Base-by-base conservation (phyloP, 2,329 filamentous ascomycete species). In the Trichophyton mentagrophytes region DNA sequence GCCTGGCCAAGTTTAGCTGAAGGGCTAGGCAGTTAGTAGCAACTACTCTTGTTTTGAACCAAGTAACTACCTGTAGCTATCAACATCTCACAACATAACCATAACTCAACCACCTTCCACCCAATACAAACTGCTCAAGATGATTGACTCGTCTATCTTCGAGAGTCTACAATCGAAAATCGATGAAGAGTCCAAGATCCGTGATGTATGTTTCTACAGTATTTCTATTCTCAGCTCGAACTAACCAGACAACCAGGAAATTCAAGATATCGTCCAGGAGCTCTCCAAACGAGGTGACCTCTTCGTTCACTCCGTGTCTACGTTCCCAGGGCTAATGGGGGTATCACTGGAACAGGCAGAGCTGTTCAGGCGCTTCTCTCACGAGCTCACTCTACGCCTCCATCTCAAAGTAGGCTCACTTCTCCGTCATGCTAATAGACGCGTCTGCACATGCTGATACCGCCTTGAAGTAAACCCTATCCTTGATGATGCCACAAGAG, bases 81-180 rank as follows among this genome's bases (percentile, higher is more conserved):
- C 6, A 44, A 42, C 40, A 15, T 40, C 20, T 3, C 20, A n/a
- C 27, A 27, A 8, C 47, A n/a, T 25, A 38, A 57, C 44, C 22
- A 8, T 17, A 13, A 17, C 27, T 6, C 15, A 11, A 7, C 51
- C 25, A 22, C 17, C 51, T 60, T 65, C 73, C 59, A 77, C 30
- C 27, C 51, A 11, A 33, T 3, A 36, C 8, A 55, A 7, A 9
- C n/a, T 7, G 17, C n/a, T 17, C 61, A 59, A 49, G 22, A 83
- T 87, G 80, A 85, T 93, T 69, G 86, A 95, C 72, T 86, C 89
- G 63, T 81, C 82, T 66, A 89, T 97, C 72, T 96, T 97, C 74
- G 84, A 90, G 70, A 82, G 87, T 67, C 85, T 99, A 64, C 92
- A 96, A 75, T 78, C 82, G 62, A 91, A 91, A 73, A 89, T 96